phyloP scores from a whole-genome alignment of 1,139 yeast species.

The Kodamaea sp. region DNA sequence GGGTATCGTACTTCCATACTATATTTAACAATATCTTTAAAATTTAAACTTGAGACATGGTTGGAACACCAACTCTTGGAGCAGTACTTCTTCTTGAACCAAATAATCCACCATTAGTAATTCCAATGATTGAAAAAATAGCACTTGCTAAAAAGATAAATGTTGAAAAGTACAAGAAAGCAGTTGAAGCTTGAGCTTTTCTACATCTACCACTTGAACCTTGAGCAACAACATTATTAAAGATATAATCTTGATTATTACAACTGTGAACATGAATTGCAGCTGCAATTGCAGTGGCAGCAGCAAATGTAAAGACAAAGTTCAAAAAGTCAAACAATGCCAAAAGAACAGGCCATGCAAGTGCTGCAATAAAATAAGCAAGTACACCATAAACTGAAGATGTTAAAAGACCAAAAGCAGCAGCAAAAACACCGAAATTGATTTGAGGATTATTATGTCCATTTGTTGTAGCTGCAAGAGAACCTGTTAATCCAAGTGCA shows the following conservation, averaged over 20 bases:
- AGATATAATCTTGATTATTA: constrained; percentile 59
- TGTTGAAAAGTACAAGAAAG: constrained; percentile 87
- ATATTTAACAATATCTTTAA: neutral
- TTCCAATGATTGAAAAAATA: constrained; percentile 55
- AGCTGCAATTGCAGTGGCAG: constrained; percentile 91
- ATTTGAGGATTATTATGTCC: constrained; percentile 69
- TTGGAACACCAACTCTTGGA: constrained; percentile 81
- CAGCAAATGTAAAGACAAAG: constrained; percentile 88
- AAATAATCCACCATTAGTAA: constrained; percentile 72
- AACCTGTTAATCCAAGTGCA: constrained; percentile 80
- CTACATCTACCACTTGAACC: constrained; percentile 84
- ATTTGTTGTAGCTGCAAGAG: constrained; percentile 68
- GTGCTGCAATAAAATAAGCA: constrained; percentile 72
- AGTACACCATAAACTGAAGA: constrained; percentile 75
- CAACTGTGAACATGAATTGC: constrained; percentile 87
- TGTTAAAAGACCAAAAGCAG: constrained; percentile 79
- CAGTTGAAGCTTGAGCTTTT: constrained; percentile 87
- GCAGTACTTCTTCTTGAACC: constrained; percentile 43
- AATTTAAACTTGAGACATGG: constrained; percentile 74
- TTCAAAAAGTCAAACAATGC: constrained; percentile 78
- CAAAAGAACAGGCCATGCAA: constrained; percentile 84
- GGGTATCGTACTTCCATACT: too few species aligned
- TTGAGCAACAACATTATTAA: constrained; percentile 64
- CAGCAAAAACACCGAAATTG: constrained; percentile 81
- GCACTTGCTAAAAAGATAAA: constrained; percentile 69